These are phyloP conservation scores for Pleurotus tuoliensis DNA, from an alignment of 768 basidiomycete genomes.

Conservation along the genomic window DNA sequence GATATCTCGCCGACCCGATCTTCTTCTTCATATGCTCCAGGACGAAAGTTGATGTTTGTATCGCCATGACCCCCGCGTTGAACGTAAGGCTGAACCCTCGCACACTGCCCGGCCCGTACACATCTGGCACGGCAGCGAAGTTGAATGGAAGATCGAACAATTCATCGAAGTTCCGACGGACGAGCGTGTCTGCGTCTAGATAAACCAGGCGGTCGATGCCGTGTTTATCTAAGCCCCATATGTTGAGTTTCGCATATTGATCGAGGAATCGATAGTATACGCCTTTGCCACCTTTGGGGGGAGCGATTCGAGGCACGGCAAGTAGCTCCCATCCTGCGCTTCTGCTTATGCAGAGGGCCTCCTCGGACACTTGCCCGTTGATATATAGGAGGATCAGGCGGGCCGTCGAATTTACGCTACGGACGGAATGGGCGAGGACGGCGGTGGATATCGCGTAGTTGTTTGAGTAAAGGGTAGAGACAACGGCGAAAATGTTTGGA, in stretches of 20 bases:
- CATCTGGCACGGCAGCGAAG: slow-evolving; percentile 39
- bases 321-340: slow-evolving; percentile 34
- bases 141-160: slow-evolving; percentile 37
- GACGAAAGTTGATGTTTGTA: slow-evolving; percentile 25
- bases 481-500: slow-evolving; percentile 16
- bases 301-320: slow-evolving; percentile 31
- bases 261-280: slow-evolving; percentile 31
- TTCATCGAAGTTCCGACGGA: slow-evolving; percentile 38
- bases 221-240: slow-evolving; percentile 32
- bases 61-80: slow-evolving; percentile 36
- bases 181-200: slow-evolving; percentile 41
- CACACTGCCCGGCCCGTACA: slow-evolving; percentile 19
- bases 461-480: slow-evolving; percentile 25
- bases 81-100: slow-evolving; percentile 32
- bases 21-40: slow-evolving; percentile 24
- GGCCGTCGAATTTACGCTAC: slow-evolving; percentile 19
- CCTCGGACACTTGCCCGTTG: slow-evolving; percentile 28
- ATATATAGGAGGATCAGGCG: slow-evolving; percentile 25
- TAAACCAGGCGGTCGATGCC: slow-evolving; percentile 31
- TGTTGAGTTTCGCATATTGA: slow-evolving; percentile 39
- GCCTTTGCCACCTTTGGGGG: slow-evolving; percentile 33
- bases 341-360: slow-evolving; percentile 34
- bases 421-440: slow-evolving; percentile 24
- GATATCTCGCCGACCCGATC: slow-evolving; percentile 26
- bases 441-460: slow-evolving; percentile 23